Evolutionary conservation across 1,139 yeast genomes (phyloP).

Genomic region (Kurtzmaniella quercitrusa): DNA sequence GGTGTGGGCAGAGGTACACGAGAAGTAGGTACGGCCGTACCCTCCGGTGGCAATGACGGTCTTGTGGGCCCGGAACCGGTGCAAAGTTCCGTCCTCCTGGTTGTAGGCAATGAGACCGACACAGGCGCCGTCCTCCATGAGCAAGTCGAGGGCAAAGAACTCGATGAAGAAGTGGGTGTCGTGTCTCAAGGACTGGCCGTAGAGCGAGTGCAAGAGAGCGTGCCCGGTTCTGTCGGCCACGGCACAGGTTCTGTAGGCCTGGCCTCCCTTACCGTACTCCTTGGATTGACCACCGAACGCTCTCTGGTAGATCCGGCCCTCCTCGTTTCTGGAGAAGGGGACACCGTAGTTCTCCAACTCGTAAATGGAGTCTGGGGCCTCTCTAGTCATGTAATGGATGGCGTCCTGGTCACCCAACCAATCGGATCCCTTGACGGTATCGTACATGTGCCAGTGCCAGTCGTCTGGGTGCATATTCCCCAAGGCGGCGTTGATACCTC

Average conservation of each 20-base stretch:
- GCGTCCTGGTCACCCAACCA: constrained; percentile 99
- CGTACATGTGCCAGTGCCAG: constrained; percentile 99
- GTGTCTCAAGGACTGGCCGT: constrained; percentile 95
- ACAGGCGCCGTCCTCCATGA: constrained; percentile 95
- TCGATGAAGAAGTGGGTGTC: constrained; percentile 98
- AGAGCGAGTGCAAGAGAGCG: constrained; percentile 90
- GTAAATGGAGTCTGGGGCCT: constrained; percentile 93
- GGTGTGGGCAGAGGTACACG: constrained; percentile 98
- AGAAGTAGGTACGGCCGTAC: constrained; percentile 96
- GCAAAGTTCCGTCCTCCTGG: constrained; percentile 98
- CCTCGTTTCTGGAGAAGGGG: constrained; percentile 95
- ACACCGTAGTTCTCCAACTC: constrained; percentile 98
- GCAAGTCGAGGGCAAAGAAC: constrained; percentile 90
- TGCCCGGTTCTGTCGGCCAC: constrained; percentile 99
- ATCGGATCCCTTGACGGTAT: constrained; percentile 99
- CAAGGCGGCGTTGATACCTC: constrained; percentile 98
- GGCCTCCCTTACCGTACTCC: constrained; percentile 97
- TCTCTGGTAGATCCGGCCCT: constrained; percentile 96
- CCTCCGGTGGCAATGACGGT: constrained; percentile 99
- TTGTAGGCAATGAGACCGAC: constrained; percentile 97
- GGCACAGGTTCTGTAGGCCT: constrained; percentile 98
- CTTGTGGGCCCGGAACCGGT: constrained; percentile 94
- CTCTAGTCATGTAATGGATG: constrained; percentile 97
- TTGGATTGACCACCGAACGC: constrained; percentile 98
- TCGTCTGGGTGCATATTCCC: constrained; percentile 97